Conservation (phyloP, 108 stramenopile species). For the Nannochloropsis salina region DNA sequence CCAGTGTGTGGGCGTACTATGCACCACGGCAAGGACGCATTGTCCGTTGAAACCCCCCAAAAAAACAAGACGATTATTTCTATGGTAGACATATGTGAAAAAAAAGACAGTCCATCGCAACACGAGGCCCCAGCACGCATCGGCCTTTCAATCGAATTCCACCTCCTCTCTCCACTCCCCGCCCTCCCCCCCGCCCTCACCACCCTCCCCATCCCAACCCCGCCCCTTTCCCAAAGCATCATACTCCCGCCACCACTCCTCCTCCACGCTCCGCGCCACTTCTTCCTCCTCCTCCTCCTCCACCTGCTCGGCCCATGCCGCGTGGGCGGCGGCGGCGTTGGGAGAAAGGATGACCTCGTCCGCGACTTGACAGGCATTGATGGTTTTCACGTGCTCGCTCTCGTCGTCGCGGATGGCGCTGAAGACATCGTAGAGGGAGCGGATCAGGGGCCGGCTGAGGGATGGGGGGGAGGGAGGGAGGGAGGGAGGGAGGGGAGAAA, state of each 20-base stretch:
- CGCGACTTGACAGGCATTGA: conserved; percentile 42
- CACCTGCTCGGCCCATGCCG: conserved; percentile 30
- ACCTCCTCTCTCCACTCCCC: conserved; percentile 5
- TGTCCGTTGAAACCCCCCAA: too few species aligned
- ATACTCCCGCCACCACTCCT: neutral
- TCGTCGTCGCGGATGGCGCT: conserved; percentile 44
- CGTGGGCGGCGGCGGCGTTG: conserved; percentile 34
- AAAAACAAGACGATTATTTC: too few species aligned
- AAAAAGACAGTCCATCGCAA: too few species aligned
- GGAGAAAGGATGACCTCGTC: conserved; percentile 29
- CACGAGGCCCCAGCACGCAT: too few species aligned
- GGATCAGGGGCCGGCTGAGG: conserved; percentile 32
- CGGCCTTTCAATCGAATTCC: neutral
- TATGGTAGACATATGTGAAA: too few species aligned
- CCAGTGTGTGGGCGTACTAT: too few species aligned
- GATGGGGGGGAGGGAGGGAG: neutral
- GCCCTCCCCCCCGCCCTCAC: neutral
- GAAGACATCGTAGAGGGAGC: conserved; percentile 49
- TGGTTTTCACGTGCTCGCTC: conserved; percentile 52
- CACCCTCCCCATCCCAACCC: neutral
- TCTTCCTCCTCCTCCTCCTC: conserved; percentile 16
- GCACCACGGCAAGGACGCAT: too few species aligned
- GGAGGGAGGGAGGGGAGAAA: neutral
- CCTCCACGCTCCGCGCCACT: neutral
- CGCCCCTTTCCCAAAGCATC: neutral